A percentile compares a stretch with the other conserved stretches of the same genome.
These are phyloP conservation scores for Hsuehochloa calcarea DNA, from an alignment of 176 grass and related monocot genomes.

Conservation along the genomic window DNA sequence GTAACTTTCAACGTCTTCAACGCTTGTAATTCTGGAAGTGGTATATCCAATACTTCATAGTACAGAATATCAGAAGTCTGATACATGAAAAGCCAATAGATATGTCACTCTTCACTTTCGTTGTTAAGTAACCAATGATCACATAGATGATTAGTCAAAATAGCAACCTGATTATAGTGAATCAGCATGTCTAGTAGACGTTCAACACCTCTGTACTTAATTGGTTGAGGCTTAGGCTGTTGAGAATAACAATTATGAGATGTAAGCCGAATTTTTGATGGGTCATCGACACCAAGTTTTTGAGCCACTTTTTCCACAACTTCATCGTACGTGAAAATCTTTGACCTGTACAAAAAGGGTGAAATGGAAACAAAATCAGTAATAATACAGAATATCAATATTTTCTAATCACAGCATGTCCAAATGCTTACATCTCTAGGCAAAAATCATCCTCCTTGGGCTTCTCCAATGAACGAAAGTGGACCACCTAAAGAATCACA, in stretches of 20 bases:
- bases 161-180: slow-evolving; percentile 91
- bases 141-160: slow-evolving; percentile 12
- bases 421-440: slow-evolving; percentile 79
- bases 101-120: slow-evolving; percentile 24
- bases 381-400: slow-evolving; percentile 9
- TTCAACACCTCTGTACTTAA: slow-evolving; percentile 87
- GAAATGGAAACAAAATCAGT: slow-evolving; percentile 21
- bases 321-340: slow-evolving; percentile 86
- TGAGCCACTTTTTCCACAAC: slow-evolving; percentile 93
- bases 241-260: slow-evolving; percentile 99
- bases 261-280: slow-evolving; percentile 95
- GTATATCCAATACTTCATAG: slow-evolving; percentile 97
- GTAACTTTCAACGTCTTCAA: slow-evolving; percentile 95
- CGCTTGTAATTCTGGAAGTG: slow-evolving; percentile 93
- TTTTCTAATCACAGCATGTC: slow-evolving; percentile 17
- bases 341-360: slow-evolving; percentile 59
- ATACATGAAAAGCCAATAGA: slow-evolving; percentile 23
- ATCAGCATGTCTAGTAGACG: slow-evolving; percentile 89
- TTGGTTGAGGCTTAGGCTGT: slow-evolving; percentile 98
- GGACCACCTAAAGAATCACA: slow-evolving; percentile 76
- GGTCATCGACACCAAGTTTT: slow-evolving; percentile 81
- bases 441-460: slow-evolving; percentile 94
- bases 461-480: slow-evolving; percentile 90
- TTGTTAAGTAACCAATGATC: not conserved
- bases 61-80: slow-evolving; percentile 99